Percentiles rank a stretch among this genome's conserved stretches.
Evolutionary conservation across 2,329 filamentous ascomycete species (phyloP).

Genomic region (Aschersonia sp.): DNA sequence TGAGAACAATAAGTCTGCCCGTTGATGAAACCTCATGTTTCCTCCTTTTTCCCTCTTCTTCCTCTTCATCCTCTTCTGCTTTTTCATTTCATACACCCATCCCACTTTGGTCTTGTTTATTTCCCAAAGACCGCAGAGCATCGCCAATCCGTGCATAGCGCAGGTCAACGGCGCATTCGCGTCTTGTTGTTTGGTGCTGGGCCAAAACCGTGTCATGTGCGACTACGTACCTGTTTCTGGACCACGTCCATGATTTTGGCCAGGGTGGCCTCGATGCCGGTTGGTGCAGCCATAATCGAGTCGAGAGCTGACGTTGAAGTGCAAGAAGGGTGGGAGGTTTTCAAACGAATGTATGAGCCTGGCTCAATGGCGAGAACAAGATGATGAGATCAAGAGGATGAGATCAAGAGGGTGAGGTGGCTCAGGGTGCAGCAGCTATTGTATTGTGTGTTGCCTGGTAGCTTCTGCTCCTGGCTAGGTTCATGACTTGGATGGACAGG

Average conservation of each 20-base stretch:
- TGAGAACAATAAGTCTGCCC: not conserved
- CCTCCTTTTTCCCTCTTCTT: too few species aligned
- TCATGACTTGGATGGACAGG: not conserved
- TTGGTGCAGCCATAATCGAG: constrained; percentile 5
- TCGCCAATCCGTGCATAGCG: too few species aligned
- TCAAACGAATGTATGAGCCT: not conserved
- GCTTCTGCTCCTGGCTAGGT: not conserved
- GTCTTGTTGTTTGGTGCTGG: too few species aligned
- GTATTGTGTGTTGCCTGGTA: too few species aligned
- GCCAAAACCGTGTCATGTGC: not conserved
- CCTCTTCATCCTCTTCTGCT: too few species aligned
- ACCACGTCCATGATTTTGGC: constrained; percentile 10
- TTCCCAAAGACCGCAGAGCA: not conserved
- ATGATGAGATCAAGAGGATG: constrained; percentile 1
- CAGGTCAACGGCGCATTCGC: too few species aligned
- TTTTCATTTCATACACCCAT: too few species aligned
- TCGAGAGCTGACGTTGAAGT: not conserved
- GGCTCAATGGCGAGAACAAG: not conserved
- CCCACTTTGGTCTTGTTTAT: not conserved
- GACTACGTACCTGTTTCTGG: constrained; percentile 8
- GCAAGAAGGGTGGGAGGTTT: not conserved
- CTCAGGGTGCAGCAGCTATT: not conserved
- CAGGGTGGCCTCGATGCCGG: constrained; percentile 7
- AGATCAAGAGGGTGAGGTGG: constrained; percentile 1
- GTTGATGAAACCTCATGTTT: too few species aligned